phyloP scores from a whole-genome alignment of 257 asterid species.

The Solanum commersonii region DNA sequence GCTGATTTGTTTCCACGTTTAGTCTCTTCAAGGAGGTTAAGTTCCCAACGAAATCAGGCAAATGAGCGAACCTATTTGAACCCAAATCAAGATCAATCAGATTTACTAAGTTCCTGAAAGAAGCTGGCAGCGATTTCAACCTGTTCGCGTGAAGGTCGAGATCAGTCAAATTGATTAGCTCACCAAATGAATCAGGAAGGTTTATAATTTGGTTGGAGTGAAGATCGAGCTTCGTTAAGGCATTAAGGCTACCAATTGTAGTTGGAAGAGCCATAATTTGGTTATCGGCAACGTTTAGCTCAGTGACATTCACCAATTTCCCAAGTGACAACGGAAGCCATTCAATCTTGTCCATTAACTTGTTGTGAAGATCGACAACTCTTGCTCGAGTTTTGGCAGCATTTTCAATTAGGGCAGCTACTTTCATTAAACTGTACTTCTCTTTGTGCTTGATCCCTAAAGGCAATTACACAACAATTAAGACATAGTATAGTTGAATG shows the following conservation, averaged over 20 bases:
- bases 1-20: slow-evolving; percentile 46
- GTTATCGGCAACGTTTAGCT: slow-evolving; percentile 54
- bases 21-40: slow-evolving; percentile 46
- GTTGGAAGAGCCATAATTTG: slow-evolving; percentile 74
- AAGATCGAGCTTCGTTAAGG: slow-evolving; percentile 47
- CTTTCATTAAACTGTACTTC: slow-evolving; percentile 43
- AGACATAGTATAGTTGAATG: background rate
- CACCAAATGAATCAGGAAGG: slow-evolving; percentile 74
- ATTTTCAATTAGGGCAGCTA: slow-evolving; percentile 56
- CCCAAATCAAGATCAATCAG: slow-evolving; percentile 60
- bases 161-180: slow-evolving; percentile 40
- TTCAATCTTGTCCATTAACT: slow-evolving; percentile 62
- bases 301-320: slow-evolving; percentile 41
- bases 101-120: slow-evolving; percentile 50
- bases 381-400: slow-evolving; percentile 32
- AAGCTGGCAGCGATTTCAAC: slow-evolving; percentile 62
- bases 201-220: slow-evolving; percentile 71
- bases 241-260: slow-evolving; percentile 36
- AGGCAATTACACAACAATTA: slow-evolving; percentile 16
- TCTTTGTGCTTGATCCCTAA: slow-evolving; percentile 19
- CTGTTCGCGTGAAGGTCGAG: slow-evolving; percentile 52
- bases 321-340: slow-evolving; percentile 89
- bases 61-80: slow-evolving; percentile 40
- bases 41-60: slow-evolving; percentile 50
- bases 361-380: slow-evolving; percentile 55